Evolutionary conservation across 306 rosid species (phyloP), one percentile per base, ranked within the genome.

Genomic region (Cyamopsis tetragonoloba): DNA sequence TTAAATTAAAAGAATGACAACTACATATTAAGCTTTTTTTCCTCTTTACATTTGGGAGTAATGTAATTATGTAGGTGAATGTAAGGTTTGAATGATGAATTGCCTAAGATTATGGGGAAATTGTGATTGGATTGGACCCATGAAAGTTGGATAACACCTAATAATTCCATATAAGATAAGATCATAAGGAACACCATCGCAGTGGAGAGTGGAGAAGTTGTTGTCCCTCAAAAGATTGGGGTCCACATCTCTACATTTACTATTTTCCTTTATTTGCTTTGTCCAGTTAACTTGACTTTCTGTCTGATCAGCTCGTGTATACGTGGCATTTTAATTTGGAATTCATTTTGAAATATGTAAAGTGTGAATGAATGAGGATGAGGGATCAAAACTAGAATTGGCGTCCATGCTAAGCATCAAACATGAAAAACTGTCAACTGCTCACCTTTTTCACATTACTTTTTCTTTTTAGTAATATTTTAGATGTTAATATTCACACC

Each of bases 131-230:
- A 60, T 7, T 30, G 50, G 69, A 37, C 31, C 57, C 49, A 1
- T 59, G 69, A 49, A 68, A 60, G 47, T 20, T 59, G 39, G 42
- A 39, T 47, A 60, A 60, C 66, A 68, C 57, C 75, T 60, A 60
- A 50, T 60, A 60, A 50, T 39, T 19, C 49, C n/a, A n/a, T 27
- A 46, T 30, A 58, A 4, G 38, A 66, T 9, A 49, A 71, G 9
- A n/a, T n/a, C n/a, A n/a, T n/a, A n/a, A n/a, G n/a, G n/a, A 18
- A 72, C 23, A 46, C 7, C 20, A 44, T 46, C 38, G 13, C 11
- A 50, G 48, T 54, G 58, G 72, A 2, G 63, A 58, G n/a, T n/a
- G n/a, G n/a, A n/a, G n/a, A n/a, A n/a, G 38, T 37, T 56, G 44
- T 43, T 54, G 32, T 37, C 8, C 62, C 35, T 10, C 42, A 8